Conservation (phyloP, 2,329 filamentous ascomycete species). For the Diaporthe ilicicola region DNA sequence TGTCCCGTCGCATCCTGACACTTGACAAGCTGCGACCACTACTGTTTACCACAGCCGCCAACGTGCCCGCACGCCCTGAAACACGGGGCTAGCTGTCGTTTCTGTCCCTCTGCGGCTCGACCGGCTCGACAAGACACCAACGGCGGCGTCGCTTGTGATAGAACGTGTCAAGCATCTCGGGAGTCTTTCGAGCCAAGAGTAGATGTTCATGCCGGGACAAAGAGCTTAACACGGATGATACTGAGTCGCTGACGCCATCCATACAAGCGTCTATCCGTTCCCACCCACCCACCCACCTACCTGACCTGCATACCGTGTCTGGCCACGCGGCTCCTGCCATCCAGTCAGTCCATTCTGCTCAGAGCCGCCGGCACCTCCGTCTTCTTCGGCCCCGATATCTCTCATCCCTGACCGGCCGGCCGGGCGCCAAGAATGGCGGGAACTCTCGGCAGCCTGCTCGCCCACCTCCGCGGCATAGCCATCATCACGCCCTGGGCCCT, state of each 20-base stretch:
- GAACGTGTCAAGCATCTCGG: not conserved
- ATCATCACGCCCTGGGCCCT: constrained; percentile 61
- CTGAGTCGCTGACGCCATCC: constrained; percentile 9
- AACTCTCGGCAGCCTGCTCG: constrained; percentile 38
- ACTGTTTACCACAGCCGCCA: not conserved
- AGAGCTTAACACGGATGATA: not conserved
- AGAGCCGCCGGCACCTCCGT: not conserved
- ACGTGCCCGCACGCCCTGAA: not conserved
- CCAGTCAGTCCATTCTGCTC: not conserved
- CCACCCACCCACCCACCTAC: too few species aligned
- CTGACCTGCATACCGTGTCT: not conserved
- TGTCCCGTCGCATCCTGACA: constrained; percentile 6
- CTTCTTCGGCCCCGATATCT: not conserved
- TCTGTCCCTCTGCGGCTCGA: not conserved
- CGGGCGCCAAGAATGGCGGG: constrained; percentile 18
- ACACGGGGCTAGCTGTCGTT: not conserved
- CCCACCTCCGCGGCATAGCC: constrained; percentile 52
- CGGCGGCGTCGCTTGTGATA: not conserved
- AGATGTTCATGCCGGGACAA: not conserved
- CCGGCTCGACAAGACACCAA: not conserved
- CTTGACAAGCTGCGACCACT: constrained; percentile 1
- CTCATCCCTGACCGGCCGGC: not conserved
- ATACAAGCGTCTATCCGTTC: not conserved
- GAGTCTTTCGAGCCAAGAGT: not conserved
- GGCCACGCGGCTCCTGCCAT: not conserved